Evolutionary conservation across 2,329 filamentous ascomycete species (phyloP).

Genomic region (Alternaria tenuissima): DNA sequence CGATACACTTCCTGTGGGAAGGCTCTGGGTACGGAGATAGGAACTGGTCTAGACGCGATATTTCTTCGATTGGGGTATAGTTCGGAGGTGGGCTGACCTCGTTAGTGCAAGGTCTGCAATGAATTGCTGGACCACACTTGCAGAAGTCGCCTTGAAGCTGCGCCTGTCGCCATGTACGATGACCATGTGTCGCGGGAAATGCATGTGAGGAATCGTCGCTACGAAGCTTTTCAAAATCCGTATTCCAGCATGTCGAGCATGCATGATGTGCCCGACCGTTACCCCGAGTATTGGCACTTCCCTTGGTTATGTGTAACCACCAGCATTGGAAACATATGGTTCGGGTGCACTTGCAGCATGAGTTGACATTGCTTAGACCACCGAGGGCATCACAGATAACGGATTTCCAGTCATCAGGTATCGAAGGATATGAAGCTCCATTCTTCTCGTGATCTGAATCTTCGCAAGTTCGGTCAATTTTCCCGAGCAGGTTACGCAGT

Average conservation of each 20-base stretch:
- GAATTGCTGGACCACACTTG: not conserved
- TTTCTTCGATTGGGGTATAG: not conserved
- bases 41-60: too few species aligned
- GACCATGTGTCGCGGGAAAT: not conserved
- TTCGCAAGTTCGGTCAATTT: not conserved
- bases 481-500: not conserved
- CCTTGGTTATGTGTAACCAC: not conserved
- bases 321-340: not conserved
- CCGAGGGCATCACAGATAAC: not conserved
- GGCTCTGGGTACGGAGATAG: not conserved
- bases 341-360: not conserved
- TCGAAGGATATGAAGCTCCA: not conserved
- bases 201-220: not conserved
- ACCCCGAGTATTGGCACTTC: not conserved
- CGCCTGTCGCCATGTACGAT: not conserved
- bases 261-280: not conserved
- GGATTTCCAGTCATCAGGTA: not conserved
- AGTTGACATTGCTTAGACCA: not conserved
- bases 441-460: not conserved
- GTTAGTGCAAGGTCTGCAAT: not conserved
- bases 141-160: not conserved
- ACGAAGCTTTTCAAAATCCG: not conserved
- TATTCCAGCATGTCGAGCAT: not conserved
- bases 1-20: not conserved
- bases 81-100: not conserved